Evolutionary conservation across 78 protist genomes (phyloP).

Genomic region (Chrysochromulina parva): DNA sequence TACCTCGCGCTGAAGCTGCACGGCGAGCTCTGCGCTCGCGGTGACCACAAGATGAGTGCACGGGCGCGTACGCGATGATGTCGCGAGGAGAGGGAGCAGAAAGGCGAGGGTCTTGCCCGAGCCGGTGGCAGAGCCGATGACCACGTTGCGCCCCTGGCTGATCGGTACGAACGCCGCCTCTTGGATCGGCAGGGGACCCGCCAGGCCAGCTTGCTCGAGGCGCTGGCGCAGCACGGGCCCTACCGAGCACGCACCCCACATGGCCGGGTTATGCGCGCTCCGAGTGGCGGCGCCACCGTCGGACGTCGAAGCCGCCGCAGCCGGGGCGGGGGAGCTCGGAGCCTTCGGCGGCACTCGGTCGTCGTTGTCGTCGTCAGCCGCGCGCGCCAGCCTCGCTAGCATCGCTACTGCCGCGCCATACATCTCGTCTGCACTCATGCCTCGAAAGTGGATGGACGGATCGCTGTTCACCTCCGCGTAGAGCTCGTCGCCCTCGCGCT

Average conservation of each 20-base stretch:
- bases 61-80: not conserved
- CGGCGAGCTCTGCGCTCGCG: not conserved
- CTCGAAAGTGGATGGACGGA: not conserved
- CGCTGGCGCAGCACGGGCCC: not conserved
- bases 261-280: not conserved
- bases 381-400: not conserved
- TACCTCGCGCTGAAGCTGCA: not conserved
- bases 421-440: not conserved
- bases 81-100: not conserved
- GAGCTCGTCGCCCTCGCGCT: not conserved
- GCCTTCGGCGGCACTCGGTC: not conserved
- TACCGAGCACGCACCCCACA: not conserved
- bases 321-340: not conserved
- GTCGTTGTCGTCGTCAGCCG: no score
- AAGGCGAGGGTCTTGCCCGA: constrained; percentile 3
- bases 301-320: not conserved
- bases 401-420: not conserved
- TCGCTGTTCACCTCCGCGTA: not conserved
- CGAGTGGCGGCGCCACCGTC: not conserved
- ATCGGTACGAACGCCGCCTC: not conserved
- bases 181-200: not conserved
- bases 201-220: not conserved
- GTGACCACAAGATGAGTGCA: not conserved
- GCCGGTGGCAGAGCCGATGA: not conserved
- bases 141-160: not conserved